phyloP scores from a whole-genome alignment of 768 basidiomycete species.

The Amylocystis lapponica region DNA sequence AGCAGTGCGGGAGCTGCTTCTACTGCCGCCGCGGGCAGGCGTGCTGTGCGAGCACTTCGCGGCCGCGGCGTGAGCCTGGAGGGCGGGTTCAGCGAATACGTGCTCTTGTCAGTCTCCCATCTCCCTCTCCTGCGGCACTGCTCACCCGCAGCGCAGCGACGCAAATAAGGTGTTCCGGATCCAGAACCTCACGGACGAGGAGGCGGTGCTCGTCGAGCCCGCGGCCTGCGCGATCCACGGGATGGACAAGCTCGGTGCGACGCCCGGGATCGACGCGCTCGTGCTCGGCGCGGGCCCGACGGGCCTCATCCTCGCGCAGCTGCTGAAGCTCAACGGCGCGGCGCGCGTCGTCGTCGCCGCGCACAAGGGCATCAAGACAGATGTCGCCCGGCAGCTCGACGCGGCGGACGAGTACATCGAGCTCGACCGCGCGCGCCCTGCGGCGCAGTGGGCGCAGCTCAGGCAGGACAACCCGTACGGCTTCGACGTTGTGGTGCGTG shows the following conservation, averaged over 20 bases:
- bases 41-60: conserved; percentile 84
- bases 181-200: conserved; percentile 81
- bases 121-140: not conserved
- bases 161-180: conserved; percentile 83
- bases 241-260: conserved; percentile 78
- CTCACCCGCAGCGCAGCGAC: no score
- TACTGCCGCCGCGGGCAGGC: conserved; percentile 83
- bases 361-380: conserved; percentile 88
- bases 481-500: conserved; percentile 69
- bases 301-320: conserved; percentile 83
- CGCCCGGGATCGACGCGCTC: conserved; percentile 80
- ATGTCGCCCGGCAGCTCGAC: conserved; percentile 73
- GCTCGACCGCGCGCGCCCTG: conserved; percentile 70
- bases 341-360: conserved; percentile 76
- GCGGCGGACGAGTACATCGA: conserved; percentile 85
- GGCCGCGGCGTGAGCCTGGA: conserved; percentile 80
- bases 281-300: conserved; percentile 90
- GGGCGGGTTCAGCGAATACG: conserved; percentile 89
- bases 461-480: conserved; percentile 82
- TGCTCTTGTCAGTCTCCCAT: conserved; percentile 59
- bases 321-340: conserved; percentile 85
- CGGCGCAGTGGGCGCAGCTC: conserved; percentile 73
- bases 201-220: conserved; percentile 84
- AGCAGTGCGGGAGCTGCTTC: conserved; percentile 78
- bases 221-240: conserved; percentile 91